Percentiles rank a stretch among this genome's conserved stretches.
Conservation (phyloP, 2,329 filamentous ascomycete genomes). For the Ilyonectria robusta region DNA sequence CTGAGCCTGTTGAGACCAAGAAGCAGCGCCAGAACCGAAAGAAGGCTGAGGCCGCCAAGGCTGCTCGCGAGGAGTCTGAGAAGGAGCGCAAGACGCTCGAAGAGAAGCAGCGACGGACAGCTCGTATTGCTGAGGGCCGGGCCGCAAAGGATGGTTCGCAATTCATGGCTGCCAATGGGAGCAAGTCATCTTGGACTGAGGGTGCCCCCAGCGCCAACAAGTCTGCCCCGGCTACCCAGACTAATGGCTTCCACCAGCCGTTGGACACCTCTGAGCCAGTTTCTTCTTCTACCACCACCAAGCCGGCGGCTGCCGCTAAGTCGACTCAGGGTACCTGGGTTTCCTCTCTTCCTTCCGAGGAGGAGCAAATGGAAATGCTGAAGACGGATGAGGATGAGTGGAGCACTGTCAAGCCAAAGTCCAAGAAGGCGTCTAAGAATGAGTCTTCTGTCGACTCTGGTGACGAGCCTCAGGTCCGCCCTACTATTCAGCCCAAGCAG, state of each 20-base stretch:
- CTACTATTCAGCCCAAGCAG: constrained; percentile 52
- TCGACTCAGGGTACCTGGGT: constrained; percentile 61
- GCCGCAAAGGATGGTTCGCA: constrained; percentile 84
- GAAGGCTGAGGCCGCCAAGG: constrained; percentile 87
- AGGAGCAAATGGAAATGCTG: constrained; percentile 73
- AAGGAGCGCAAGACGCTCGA: constrained; percentile 80
- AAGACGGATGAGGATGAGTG: constrained; percentile 68
- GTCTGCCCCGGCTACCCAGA: constrained; percentile 43
- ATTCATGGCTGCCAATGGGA: constrained; percentile 64
- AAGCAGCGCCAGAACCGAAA: constrained; percentile 94
- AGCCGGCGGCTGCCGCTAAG: constrained; percentile 53
- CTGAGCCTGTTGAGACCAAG: constrained; percentile 85
- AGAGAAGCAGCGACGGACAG: constrained; percentile 87
- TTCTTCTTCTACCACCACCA: constrained; percentile 43
- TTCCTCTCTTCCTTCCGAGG: constrained; percentile 69
- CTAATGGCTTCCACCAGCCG: constrained; percentile 60
- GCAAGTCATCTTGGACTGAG: constrained; percentile 61
- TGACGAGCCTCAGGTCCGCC: constrained; percentile 51
- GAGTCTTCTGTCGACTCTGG: constrained; percentile 53
- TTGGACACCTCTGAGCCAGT: constrained; percentile 71
- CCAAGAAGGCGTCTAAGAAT: constrained; percentile 60
- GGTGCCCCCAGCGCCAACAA: constrained; percentile 54
- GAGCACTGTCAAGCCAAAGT: constrained; percentile 70
- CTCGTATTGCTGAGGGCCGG: constrained; percentile 85
- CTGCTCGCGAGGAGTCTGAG: constrained; percentile 82